Base-by-base conservation (phyloP, 1,139 yeast genomes). In the Candida glucosophila region DNA sequence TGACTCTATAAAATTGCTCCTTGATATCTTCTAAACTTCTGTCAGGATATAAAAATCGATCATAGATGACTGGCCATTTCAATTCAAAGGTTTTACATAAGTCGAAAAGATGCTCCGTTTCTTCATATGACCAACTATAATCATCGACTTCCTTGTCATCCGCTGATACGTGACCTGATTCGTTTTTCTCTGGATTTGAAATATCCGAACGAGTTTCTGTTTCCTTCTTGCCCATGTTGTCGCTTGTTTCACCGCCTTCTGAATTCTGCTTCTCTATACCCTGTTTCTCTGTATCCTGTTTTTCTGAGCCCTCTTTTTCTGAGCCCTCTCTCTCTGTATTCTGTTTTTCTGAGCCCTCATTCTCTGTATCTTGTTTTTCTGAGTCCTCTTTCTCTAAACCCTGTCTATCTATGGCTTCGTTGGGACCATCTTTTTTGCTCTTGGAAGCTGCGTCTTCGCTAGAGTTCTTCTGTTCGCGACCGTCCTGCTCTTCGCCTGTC, bases 51-150 rank as follows among this genome's bases (percentile, higher is more conserved):
- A 49, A 68, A 48, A 76, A 88, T 35, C 96, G 58, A 44, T 90
- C 98, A 34, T 70, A 63, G 8, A 90, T 73, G 1, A 86, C 77
- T 7, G 79, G 72, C 97, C 98, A 90, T 36, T 92, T 72, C 43
- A 90, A 62, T 45, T 90, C 97, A 45, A 72, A 88, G 2, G 66
- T 68, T 20, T 61, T 52, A 35, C 94, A 82, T 18, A 83, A 55
- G 2, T 76, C 79, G 50, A 88, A 85, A 14, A 90, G 55, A 34
- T 80, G 73, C 25, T 59, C 58, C 0, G 96, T 83, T 47, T 90
- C 97, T 22, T 77, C 77, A 40, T 67, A 82, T 2, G 72, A 57
- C 96, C 97, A 88, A 3, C 10, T 7, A 11, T 5, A 15, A 7
- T n/a, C 15, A 2, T 19, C 23, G 13, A 23, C 28, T 22, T 31